Base-by-base conservation (phyloP, 495 filamentous ascomycete species). In the Tuber melanosporum region DNA sequence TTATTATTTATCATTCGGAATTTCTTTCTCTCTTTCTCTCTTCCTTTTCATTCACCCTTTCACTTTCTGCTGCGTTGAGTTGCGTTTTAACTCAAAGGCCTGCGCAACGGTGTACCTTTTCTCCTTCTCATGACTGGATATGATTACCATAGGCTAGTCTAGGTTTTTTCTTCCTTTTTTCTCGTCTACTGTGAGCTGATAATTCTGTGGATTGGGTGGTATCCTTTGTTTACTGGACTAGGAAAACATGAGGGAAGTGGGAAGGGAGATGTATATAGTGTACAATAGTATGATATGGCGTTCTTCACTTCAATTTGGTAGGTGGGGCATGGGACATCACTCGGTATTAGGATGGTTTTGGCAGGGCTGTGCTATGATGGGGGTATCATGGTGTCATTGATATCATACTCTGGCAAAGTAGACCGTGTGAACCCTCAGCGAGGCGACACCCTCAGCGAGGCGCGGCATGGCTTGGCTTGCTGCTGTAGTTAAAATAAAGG, bases 1-100 rank as follows among this genome's bases (percentile, higher is more conserved):
- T 46, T 71, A 62, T 42, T 44, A 62, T 71, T 71, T 77, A 45
- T 66, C 46, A 36, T 77, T 71, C 72, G 19, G 39, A 22, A 44
- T 45, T 75, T 42, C 9, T 72, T 44, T 44, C 39, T 70, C 42
- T 77, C n/a, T 52, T 42, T 76, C 36, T 49, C 2, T 72, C 32
- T 44, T 72, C 8, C 26, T 46, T 46, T 22, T n/a, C 19, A 45
- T 72, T 42, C 41, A 26, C 22, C 22, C n/a, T 39, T 52, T 52
- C n/a, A 42, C 72, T 39, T 73, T 39, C 57, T 62, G 36, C 22
- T 73, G n/a, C 36, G 32, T 74, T 62, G n/a, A 10, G 20, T 22
- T 74, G 32, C 7, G 14, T 46, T 62, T 74, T 20, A 47, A 41
- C 72, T 36, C 57, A 7, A 62, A 62, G 41, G 43, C 44, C 46